Conservation (phyloP, 2,329 filamentous ascomycete species). For the Torrubiella hemipterigena region DNA sequence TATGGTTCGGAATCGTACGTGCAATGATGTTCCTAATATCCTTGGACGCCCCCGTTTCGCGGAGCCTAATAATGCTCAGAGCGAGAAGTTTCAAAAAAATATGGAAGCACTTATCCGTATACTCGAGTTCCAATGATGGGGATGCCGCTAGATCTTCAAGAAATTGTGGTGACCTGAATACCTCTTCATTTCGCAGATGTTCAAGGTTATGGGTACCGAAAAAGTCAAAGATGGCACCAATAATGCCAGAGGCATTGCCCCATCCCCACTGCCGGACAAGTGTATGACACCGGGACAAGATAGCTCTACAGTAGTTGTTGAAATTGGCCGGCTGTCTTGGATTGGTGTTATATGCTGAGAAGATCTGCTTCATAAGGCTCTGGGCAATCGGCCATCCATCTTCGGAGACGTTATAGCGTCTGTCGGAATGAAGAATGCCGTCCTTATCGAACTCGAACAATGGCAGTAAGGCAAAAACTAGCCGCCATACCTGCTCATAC, state of each 20-base stretch:
- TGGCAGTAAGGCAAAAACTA: constrained; percentile 48
- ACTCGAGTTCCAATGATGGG: constrained; percentile 36
- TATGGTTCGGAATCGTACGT: constrained; percentile 53
- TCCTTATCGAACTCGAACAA: constrained; percentile 45
- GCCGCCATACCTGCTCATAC: constrained; percentile 46
- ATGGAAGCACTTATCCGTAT: constrained; percentile 52
- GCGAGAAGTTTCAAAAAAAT: constrained; percentile 55
- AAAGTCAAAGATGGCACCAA: constrained; percentile 55
- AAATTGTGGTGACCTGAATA: constrained; percentile 47
- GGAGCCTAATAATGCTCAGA: constrained; percentile 40
- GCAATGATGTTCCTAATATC: constrained; percentile 50
- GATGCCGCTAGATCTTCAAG: constrained; percentile 38
- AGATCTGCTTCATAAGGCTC: constrained; percentile 42
- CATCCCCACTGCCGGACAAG: constrained; percentile 56
- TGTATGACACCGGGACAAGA: constrained; percentile 49
- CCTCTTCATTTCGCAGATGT: constrained; percentile 54
- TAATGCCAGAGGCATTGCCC: constrained; percentile 42
- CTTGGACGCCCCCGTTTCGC: constrained; percentile 33
- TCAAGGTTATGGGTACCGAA: constrained; percentile 50
- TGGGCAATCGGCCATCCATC: constrained; percentile 53
- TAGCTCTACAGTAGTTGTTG: constrained; percentile 51
- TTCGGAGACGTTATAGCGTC: constrained; percentile 13
- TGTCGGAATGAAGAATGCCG: constrained; percentile 32
- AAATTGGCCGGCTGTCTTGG: constrained; percentile 45
- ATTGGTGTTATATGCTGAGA: constrained; percentile 45